These are phyloP conservation scores for Rhododendron vialii DNA, from an alignment of 148 eudicot genomes.

Conservation along the genomic window DNA sequence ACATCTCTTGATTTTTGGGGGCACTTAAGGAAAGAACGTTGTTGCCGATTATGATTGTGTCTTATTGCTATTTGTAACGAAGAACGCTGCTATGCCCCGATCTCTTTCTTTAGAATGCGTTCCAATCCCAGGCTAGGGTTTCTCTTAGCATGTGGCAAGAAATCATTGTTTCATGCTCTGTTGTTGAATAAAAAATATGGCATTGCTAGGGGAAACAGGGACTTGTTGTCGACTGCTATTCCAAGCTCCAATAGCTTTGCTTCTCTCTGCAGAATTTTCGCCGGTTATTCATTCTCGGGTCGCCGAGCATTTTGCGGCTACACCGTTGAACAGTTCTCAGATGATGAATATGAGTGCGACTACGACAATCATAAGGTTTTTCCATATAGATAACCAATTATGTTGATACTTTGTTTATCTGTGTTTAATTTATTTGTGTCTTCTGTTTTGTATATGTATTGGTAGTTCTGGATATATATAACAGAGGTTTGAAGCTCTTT, in stretches of 20 bases:
- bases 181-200: constrained; percentile 16
- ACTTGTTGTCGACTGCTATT: neutral
- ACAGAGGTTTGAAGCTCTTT: neutral
- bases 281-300: constrained; percentile 6
- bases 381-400: neutral
- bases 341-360: constrained; percentile 97
- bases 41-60: neutral
- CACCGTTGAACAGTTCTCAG: constrained; percentile 91
- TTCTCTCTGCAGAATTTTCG: constrained; percentile 19
- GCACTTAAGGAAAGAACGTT: neutral
- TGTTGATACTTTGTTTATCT: neutral
- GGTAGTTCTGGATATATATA: neutral
- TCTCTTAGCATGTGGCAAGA: constrained; percentile 40
- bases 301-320: constrained; percentile 36
- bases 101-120: constrained; percentile 44
- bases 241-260: constrained; percentile 13
- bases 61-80: neutral
- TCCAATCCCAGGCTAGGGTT: constrained; percentile 30
- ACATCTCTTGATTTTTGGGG: neutral
- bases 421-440: neutral
- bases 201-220: neutral
- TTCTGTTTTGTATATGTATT: neutral
- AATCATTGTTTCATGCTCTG: constrained; percentile 16
- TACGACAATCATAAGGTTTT: constrained; percentile 70
- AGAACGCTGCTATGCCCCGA: constrained; percentile 34